These are phyloP conservation scores for Phytophthora ramorum DNA, from an alignment of 352 stramenopile genomes.

Conservation along the genomic window DNA sequence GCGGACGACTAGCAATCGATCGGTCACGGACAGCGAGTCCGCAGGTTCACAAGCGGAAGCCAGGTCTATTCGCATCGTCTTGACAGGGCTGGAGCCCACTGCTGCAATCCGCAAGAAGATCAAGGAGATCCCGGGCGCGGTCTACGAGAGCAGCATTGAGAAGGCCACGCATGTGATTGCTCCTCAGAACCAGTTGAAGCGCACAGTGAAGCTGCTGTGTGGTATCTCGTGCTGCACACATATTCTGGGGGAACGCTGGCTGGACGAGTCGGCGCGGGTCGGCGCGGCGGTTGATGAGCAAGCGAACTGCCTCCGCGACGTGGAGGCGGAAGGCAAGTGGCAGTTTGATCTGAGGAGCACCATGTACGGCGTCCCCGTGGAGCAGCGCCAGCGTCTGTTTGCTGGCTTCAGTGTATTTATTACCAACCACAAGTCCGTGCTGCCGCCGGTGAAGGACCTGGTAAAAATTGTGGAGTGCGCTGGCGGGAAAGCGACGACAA, in stretches of 20 bases:
- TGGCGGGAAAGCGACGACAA: slow-evolving; percentile 41
- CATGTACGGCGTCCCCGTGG: slow-evolving; percentile 45
- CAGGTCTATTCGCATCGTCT: slow-evolving; percentile 43
- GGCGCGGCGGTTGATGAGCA: slow-evolving; percentile 42
- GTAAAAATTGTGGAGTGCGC: slow-evolving; percentile 63
- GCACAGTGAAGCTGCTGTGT: slow-evolving; percentile 67
- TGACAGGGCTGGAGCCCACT: slow-evolving; percentile 57
- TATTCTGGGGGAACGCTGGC: slow-evolving; percentile 57
- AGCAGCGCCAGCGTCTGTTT: slow-evolving; percentile 43
- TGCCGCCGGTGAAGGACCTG: slow-evolving; percentile 52
- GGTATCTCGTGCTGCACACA: slow-evolving; percentile 62
- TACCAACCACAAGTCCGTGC: slow-evolving; percentile 60
- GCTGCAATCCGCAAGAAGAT: slow-evolving; percentile 51
- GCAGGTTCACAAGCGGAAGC: slow-evolving; percentile 17
- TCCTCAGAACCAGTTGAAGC: slow-evolving; percentile 51
- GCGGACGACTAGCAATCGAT: slow-evolving; percentile 12
- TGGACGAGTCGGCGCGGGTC: slow-evolving; percentile 47
- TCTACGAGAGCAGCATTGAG: slow-evolving; percentile 52
- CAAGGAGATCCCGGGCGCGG: slow-evolving; percentile 44
- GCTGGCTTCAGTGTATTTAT: slow-evolving; percentile 48
- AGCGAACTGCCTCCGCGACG: slow-evolving; percentile 48
- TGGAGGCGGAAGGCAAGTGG: slow-evolving; percentile 57
- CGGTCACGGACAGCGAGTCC: slow-evolving; percentile 22
- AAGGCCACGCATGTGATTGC: slow-evolving; percentile 60
- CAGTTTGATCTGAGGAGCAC: slow-evolving; percentile 50